A percentile compares a stretch with the other conserved stretches of the same genome.
Evolutionary conservation across 164 flowering plant genomes (phyloP).

Genomic region (Vitis labrusca): DNA sequence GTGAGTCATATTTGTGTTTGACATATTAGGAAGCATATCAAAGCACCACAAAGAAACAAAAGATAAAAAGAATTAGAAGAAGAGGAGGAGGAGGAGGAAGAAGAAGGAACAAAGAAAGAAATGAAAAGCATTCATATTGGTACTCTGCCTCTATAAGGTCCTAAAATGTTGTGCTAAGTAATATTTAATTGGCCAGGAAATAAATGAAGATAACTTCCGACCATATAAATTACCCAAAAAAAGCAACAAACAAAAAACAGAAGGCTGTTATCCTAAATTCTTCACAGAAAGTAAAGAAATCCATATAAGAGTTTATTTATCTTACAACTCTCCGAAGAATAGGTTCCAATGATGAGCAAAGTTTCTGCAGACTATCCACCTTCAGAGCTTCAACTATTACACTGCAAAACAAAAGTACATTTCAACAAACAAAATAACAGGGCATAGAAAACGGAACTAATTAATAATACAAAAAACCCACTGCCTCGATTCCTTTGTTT

Average conservation of each 20-base stretch:
- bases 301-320: slow-evolving; percentile 1
- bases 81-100: too few relatives aligned
- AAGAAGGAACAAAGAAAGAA: too few relatives aligned
- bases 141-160: too few relatives aligned
- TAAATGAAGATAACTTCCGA: neutral
- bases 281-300: neutral
- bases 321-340: slow-evolving; percentile 98
- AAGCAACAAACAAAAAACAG: neutral
- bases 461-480: too few relatives aligned
- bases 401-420: slow-evolving; percentile 47
- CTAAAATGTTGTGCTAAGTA: too few relatives aligned
- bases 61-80: too few relatives aligned
- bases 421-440: slow-evolving; percentile 11
- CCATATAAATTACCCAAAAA: neutral
- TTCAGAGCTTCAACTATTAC: slow-evolving; percentile 98
- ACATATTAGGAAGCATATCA: too few relatives aligned
- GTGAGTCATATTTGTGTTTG: too few relatives aligned
- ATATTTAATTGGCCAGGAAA: too few relatives aligned
- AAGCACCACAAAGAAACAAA: too few relatives aligned
- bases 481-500: too few relatives aligned
- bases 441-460: neutral
- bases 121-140: too few relatives aligned
- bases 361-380: slow-evolving; percentile 91
- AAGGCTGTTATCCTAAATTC: neutral
- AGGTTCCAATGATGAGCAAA: slow-evolving; percentile 98